Conservation (phyloP, 495 filamentous ascomycete species). For the Talaromyces stipitatus region DNA sequence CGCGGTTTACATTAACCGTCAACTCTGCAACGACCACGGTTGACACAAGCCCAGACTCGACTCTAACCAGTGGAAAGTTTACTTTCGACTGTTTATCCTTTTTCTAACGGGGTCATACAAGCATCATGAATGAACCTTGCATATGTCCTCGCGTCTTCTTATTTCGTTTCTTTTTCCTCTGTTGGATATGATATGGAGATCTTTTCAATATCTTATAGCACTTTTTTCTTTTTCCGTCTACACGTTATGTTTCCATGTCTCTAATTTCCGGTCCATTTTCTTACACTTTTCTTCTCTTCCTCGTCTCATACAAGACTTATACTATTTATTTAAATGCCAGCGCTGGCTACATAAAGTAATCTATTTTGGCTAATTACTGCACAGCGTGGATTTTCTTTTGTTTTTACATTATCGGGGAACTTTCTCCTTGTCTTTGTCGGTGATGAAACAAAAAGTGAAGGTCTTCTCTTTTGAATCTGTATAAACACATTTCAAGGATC, state of each 20-base stretch:
- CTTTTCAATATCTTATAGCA: conserved; percentile 5
- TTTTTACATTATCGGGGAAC: not conserved
- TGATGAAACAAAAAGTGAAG: not conserved
- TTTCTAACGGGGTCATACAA: not conserved
- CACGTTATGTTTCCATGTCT: conserved; percentile 8
- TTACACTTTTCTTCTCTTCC: conserved; percentile 5
- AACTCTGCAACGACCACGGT: not conserved
- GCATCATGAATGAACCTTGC: conserved; percentile 4
- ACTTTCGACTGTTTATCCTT: not conserved
- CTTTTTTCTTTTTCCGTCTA: conserved; percentile 9
- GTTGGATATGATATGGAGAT: conserved; percentile 7
- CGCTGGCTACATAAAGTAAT: not conserved
- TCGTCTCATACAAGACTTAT: not conserved
- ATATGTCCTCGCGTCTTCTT: not conserved
- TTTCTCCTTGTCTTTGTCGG: not conserved
- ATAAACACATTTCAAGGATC: no score
- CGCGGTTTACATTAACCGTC: conserved; percentile 26
- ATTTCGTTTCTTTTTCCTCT: not conserved
- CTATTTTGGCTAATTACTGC: not conserved
- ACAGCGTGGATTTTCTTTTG: conserved; percentile 9
- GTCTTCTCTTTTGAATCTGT: no score
- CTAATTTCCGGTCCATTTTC: conserved; percentile 1
- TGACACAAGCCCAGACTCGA: conserved; percentile 1
- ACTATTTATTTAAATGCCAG: not conserved
- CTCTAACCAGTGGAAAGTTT: not conserved